Evolutionary conservation across 1,284 basidiomycete species (phyloP).

Genomic region (Ustilago curta): DNA sequence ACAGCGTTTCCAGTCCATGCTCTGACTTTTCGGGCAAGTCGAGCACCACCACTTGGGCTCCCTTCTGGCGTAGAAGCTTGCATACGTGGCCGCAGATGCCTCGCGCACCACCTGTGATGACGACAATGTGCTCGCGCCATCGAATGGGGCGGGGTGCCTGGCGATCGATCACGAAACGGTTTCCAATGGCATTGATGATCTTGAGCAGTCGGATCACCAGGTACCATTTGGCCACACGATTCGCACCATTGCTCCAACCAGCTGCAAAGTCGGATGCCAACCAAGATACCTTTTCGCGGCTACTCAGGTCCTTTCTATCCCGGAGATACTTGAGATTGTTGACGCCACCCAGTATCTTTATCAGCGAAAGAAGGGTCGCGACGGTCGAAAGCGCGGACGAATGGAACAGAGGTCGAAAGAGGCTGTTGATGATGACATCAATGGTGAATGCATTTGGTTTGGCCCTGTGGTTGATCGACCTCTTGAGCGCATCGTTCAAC

Average conservation of each 20-base stretch:
- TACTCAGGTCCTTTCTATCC: constrained; percentile 26
- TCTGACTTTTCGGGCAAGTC: constrained; percentile 49
- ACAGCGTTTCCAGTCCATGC: constrained; percentile 48
- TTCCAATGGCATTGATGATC: constrained; percentile 48
- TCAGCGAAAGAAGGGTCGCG: constrained; percentile 46
- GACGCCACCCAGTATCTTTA: constrained; percentile 41
- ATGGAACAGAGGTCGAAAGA: constrained; percentile 41
- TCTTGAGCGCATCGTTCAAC: constrained; percentile 32
- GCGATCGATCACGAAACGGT: constrained; percentile 45
- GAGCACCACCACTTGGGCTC: constrained; percentile 53
- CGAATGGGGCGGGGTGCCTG: constrained; percentile 29
- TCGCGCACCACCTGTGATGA: constrained; percentile 56
- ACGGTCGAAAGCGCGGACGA: constrained; percentile 32
- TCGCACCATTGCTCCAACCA: constrained; percentile 23
- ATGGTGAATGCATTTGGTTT: constrained; percentile 36
- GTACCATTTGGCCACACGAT: constrained; percentile 38
- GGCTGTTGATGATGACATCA: constrained; percentile 29
- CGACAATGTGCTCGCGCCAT: constrained; percentile 55
- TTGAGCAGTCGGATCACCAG: constrained; percentile 37
- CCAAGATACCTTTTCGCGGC: constrained; percentile 19
- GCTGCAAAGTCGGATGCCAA: constrained; percentile 23
- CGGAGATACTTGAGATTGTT: constrained; percentile 33
- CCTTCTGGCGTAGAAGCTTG: constrained; percentile 40
- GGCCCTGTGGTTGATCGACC: constrained; percentile 26
- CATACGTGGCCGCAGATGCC: constrained; percentile 53